phyloP scores from a whole-genome alignment of 495 filamentous ascomycete species.

The Chaetomium fimeti region DNA sequence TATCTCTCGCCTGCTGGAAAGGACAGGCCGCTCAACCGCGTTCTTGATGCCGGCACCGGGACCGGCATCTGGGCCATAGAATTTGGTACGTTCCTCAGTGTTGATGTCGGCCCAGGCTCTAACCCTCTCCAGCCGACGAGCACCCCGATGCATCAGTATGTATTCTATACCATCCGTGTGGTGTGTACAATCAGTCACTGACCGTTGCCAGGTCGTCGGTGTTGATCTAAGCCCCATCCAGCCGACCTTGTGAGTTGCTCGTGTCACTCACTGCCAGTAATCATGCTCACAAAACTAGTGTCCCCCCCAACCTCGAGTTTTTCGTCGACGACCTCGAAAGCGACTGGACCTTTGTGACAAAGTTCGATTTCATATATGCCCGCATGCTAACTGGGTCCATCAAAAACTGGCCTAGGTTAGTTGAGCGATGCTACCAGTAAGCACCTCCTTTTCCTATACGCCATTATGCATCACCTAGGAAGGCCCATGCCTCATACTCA shows the following conservation, averaged over 20 bases:
- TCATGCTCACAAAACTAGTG: slow-evolving; percentile 21
- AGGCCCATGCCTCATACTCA: not conserved
- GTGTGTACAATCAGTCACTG: slow-evolving; percentile 13
- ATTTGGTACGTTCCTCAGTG: slow-evolving; percentile 18
- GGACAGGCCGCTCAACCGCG: slow-evolving; percentile 23
- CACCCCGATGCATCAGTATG: slow-evolving; percentile 16
- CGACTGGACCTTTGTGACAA: slow-evolving; percentile 42
- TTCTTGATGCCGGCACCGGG: slow-evolving; percentile 62
- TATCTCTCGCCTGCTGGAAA: slow-evolving; percentile 6
- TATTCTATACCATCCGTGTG: too few relatives aligned
- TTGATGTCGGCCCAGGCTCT: not conserved
- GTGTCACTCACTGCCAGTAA: too few relatives aligned
- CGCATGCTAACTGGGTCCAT: slow-evolving; percentile 50
- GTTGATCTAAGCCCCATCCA: slow-evolving; percentile 44
- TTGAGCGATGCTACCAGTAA: slow-evolving; percentile 18
- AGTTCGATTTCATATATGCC: slow-evolving; percentile 32
- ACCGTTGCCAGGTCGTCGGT: slow-evolving; percentile 49
- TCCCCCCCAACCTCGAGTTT: slow-evolving; percentile 55
- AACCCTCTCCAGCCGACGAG: slow-evolving; percentile 5
- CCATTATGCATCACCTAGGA: too few relatives aligned
- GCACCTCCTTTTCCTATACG: not conserved
- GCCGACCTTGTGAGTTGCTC: slow-evolving; percentile 30
- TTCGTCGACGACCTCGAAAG: slow-evolving; percentile 56
- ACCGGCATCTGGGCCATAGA: slow-evolving; percentile 54
- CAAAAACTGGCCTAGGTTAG: slow-evolving; percentile 47